Conservation (phyloP, 768 basidiomycete genomes). For the Tylopilus sp. region DNA sequence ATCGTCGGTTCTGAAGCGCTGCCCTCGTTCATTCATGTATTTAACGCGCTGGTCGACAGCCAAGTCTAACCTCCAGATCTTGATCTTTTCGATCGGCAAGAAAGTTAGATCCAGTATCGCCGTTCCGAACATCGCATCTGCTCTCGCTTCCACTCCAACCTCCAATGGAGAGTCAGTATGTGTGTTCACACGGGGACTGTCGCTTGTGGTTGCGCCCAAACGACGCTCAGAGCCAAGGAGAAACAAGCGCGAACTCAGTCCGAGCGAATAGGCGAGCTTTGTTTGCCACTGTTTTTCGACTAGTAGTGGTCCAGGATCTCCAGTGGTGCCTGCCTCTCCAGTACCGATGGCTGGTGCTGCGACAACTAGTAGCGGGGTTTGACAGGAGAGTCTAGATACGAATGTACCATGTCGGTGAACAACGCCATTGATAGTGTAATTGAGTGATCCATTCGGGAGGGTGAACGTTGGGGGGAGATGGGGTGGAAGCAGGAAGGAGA, state of each 20-base stretch:
- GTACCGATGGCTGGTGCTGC: slow-evolving; percentile 77
- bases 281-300: slow-evolving; percentile 91
- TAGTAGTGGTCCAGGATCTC: slow-evolving; percentile 71
- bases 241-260: slow-evolving; percentile 76
- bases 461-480: slow-evolving; percentile 76
- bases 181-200: neutral
- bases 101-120: slow-evolving; percentile 78
- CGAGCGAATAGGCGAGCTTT: slow-evolving; percentile 79
- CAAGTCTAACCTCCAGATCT: slow-evolving; percentile 71
- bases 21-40: slow-evolving; percentile 4
- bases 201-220: neutral
- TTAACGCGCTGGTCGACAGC: slow-evolving; percentile 57
- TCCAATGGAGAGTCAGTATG: neutral
- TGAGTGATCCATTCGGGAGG: slow-evolving; percentile 71
- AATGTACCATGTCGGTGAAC: slow-evolving; percentile 89
- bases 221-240: slow-evolving; percentile 55
- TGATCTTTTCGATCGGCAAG: slow-evolving; percentile 84
- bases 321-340: slow-evolving; percentile 45
- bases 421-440: slow-evolving; percentile 75
- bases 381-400: slow-evolving; percentile 66
- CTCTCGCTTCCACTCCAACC: slow-evolving; percentile 2
- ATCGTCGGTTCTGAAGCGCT: slow-evolving; percentile 2
- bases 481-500: slow-evolving; percentile 84
- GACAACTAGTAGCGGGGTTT: slow-evolving; percentile 72
- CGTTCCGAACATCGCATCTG: slow-evolving; percentile 40